phyloP scores from a whole-genome alignment of 2,329 filamentous ascomycete species.

The Claviceps fusiformis region DNA sequence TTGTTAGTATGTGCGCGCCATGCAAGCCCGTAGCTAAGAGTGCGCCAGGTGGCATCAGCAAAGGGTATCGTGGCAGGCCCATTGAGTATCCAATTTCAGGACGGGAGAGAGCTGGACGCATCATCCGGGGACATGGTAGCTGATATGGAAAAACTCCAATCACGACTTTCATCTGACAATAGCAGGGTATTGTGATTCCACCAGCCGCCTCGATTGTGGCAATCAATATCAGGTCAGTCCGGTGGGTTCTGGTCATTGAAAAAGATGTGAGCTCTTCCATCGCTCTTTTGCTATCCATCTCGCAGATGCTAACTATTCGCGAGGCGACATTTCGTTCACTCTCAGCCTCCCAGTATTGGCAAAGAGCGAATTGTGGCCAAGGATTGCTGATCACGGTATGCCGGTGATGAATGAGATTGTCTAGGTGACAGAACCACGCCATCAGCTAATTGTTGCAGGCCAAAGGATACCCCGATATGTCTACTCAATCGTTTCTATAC shows the following conservation, averaged over 20 bases:
- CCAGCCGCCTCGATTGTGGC: constrained; percentile 31
- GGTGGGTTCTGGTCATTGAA: constrained; percentile 63
- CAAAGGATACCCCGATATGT: constrained; percentile 71
- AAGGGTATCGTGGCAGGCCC: constrained; percentile 59
- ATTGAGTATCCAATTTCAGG: constrained; percentile 30
- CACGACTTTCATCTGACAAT: constrained; percentile 6
- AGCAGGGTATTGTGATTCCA: constrained; percentile 49
- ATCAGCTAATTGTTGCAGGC: constrained; percentile 34
- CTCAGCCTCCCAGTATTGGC: constrained; percentile 41
- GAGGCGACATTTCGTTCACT: constrained; percentile 66
- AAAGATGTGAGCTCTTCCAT: constrained; percentile 47
- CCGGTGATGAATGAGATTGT: not conserved
- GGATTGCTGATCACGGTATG: constrained; percentile 57
- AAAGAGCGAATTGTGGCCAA: constrained; percentile 29
- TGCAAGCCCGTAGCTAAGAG: constrained; percentile 2
- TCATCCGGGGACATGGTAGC: constrained; percentile 17
- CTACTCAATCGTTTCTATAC: constrained; percentile 51
- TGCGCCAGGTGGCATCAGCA: constrained; percentile 49
- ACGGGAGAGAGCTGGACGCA: constrained; percentile 26
- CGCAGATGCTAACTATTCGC: not conserved
- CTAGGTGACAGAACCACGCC: not conserved
- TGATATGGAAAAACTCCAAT: not conserved
- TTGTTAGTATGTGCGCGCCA: constrained; percentile 35
- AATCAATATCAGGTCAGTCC: constrained; percentile 33
- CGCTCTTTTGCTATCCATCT: not conserved